Evolutionary conservation across 2,329 filamentous ascomycete genomes (phyloP).

Genomic region (Cryphonectria radicalis): DNA sequence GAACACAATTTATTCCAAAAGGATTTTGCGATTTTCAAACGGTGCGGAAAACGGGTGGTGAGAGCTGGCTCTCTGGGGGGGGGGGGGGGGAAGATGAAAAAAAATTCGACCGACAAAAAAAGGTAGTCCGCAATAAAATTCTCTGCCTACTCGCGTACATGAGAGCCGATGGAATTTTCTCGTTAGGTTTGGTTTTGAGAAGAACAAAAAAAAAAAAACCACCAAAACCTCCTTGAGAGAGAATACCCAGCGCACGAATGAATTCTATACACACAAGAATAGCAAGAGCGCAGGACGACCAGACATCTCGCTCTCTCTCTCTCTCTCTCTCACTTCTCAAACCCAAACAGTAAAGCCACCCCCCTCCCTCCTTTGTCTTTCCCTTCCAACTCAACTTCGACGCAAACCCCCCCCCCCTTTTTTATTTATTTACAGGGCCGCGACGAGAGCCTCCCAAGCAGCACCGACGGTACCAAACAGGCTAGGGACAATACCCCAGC

Average conservation of each 20-base stretch:
- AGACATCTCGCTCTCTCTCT: background rate
- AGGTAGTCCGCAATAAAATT: background rate
- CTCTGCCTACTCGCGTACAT: slow-evolving; percentile 8
- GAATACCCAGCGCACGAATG: background rate
- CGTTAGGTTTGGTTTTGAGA: background rate
- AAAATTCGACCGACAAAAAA: background rate
- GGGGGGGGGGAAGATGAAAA: no score
- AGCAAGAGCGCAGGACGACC: background rate
- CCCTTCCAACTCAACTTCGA: background rate
- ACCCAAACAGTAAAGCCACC: background rate
- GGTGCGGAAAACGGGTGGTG: background rate
- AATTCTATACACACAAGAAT: background rate
- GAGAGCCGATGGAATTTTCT: background rate
- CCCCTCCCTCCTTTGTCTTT: background rate
- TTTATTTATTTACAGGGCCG: background rate
- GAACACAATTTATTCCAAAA: no score
- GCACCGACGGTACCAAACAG: slow-evolving; percentile 45
- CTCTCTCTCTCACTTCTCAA: background rate
- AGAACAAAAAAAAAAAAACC: background rate
- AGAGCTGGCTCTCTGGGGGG: background rate
- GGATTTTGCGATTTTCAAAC: background rate
- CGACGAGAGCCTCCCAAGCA: slow-evolving; percentile 18
- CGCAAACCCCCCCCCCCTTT: background rate
- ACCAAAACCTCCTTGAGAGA: background rate
- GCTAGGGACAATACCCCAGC: slow-evolving; percentile 68